Percentiles rank a stretch among this genome's conserved stretches.
Evolutionary conservation across 2,329 filamentous ascomycete genomes (phyloP).

Genomic region (Cylindrodendrum hubeiense): DNA sequence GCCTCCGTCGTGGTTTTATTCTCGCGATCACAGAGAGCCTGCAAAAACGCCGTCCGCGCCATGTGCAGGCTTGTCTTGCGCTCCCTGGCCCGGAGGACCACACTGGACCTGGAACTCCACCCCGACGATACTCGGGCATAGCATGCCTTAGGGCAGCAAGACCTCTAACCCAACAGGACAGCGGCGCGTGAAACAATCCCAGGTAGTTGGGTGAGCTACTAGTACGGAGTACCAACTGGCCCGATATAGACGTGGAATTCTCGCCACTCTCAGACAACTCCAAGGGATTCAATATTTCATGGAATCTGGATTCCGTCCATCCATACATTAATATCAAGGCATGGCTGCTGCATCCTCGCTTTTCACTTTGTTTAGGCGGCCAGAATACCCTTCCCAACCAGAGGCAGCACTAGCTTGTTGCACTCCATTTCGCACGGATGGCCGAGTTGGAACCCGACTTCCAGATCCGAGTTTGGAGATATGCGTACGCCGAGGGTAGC

Average conservation of each 20-base stretch:
- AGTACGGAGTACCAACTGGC: not conserved
- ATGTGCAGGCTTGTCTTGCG: not conserved
- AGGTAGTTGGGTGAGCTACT: not conserved
- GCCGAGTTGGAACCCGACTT: conserved; percentile 29
- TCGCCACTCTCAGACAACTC: too few species aligned
- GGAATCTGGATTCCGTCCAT: not conserved
- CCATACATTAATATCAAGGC: not conserved
- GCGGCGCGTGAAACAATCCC: not conserved
- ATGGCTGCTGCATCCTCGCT: not conserved
- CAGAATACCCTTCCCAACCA: not conserved
- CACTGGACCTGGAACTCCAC: conserved; percentile 2
- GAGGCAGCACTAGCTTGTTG: not conserved
- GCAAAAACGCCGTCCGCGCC: not conserved
- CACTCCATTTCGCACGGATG: conserved; percentile 11
- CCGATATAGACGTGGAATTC: not conserved
- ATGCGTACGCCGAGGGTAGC: conserved; percentile 21
- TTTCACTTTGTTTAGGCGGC: not conserved
- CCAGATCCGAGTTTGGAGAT: conserved; percentile 31
- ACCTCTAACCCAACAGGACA: not conserved
- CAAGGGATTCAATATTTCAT: too few species aligned
- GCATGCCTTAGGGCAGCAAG: conserved; percentile 3
- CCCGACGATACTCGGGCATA: not conserved
- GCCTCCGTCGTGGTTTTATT: not conserved
- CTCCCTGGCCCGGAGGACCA: not conserved
- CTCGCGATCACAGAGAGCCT: not conserved